Percentiles rank a stretch among this genome's conserved stretches.
Conservation (phyloP, 176 grass and related monocot genomes). For the Aegilops sharonensis region DNA sequence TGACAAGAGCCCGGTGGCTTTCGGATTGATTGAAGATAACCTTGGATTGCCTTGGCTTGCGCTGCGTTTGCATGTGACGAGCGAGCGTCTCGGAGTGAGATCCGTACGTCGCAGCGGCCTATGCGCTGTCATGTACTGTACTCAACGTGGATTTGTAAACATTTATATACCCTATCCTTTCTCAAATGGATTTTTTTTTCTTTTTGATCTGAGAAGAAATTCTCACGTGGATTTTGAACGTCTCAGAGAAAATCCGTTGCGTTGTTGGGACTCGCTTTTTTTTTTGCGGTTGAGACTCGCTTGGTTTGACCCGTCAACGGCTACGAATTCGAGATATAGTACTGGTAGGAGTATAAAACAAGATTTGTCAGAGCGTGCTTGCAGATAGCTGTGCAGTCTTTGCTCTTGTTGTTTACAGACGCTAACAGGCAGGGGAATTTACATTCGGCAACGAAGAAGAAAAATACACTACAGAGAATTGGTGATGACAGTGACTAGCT, state of each 20-base stretch:
- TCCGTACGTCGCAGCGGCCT: neutral
- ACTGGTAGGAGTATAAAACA: neutral
- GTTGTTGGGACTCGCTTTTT: neutral
- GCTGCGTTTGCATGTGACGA: constrained; percentile 20
- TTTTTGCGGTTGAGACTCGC: neutral
- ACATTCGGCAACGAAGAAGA: too few relatives aligned
- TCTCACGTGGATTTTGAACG: neutral
- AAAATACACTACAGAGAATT: neutral
- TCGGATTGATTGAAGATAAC: constrained; percentile 7
- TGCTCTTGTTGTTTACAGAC: neutral
- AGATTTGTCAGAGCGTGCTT: neutral
- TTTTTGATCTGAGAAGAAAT: neutral
- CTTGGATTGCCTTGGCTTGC: neutral
- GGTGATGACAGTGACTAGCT: neutral
- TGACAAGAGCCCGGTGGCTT: constrained; percentile 10
- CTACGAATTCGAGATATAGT: neutral
- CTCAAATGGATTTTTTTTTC: neutral
- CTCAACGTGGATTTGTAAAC: neutral
- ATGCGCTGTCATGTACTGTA: neutral
- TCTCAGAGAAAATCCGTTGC: neutral
- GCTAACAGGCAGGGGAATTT: neutral
- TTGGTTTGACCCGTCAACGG: neutral
- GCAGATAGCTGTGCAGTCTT: neutral
- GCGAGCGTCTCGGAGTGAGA: neutral
- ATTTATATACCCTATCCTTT: neutral